Percentiles rank a stretch among this genome's conserved stretches.
These are phyloP conservation scores for Pontederia crassipes DNA, from an alignment of 176 grass and related monocot species.

Conservation along the genomic window DNA sequence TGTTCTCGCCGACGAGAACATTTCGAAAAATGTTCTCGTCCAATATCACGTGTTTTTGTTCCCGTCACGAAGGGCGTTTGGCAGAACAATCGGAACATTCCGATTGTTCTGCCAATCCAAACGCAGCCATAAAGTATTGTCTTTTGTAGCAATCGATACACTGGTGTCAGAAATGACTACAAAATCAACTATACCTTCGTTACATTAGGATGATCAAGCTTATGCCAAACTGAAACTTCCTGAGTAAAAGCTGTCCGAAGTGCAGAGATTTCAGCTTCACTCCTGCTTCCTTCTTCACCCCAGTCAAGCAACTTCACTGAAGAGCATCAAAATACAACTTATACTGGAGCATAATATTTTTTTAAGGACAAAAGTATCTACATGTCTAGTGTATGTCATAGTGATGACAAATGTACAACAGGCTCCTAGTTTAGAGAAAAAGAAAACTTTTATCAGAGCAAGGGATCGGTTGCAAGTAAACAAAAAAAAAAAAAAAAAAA, in stretches of 20 bases:
- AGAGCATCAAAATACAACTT: conserved; percentile 15
- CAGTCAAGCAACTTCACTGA: conserved; percentile 98
- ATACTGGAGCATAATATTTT: background rate
- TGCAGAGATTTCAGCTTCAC: conserved; percentile 69
- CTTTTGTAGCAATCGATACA: background rate
- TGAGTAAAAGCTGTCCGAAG: conserved; percentile 80
- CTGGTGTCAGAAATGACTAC: background rate
- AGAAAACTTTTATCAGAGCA: too few species aligned
- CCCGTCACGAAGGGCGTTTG: too few species aligned
- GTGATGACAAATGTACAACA: too few species aligned
- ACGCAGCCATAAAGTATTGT: background rate
- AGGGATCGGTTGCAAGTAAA: too few species aligned
- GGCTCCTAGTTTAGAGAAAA: too few species aligned
- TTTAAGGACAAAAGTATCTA: background rate
- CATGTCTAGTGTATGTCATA: too few species aligned
- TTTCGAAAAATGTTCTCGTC: too few species aligned
- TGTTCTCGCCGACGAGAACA: too few species aligned
- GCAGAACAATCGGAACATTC: too few species aligned
- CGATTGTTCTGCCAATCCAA: too few species aligned
- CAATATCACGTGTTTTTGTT: too few species aligned
- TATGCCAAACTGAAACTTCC: conserved; percentile 95
- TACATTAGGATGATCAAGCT: conserved; percentile 95
- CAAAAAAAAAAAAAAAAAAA: too few species aligned
- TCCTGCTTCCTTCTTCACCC: conserved; percentile 86
- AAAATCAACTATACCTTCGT: conserved; percentile 47